Evolutionary conservation across 805 yeast species (phyloP).

Genomic region (Candida sanyiensis): DNA sequence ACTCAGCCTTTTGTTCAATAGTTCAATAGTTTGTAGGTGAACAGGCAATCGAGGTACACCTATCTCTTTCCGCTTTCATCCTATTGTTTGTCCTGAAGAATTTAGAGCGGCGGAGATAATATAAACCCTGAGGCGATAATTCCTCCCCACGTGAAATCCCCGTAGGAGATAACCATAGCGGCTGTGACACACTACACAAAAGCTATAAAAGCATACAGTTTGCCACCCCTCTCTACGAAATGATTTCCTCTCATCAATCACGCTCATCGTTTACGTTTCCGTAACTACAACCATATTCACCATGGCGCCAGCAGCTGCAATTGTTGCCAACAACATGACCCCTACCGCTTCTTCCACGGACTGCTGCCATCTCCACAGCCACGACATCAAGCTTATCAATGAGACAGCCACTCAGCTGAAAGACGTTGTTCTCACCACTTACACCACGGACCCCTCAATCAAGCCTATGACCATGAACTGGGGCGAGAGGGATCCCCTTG

Average conservation of each 20-base stretch:
- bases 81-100: not conserved
- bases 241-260: not conserved
- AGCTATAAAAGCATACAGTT: not conserved
- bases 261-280: not conserved
- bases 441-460: constrained; percentile 43
- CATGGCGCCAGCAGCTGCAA: constrained; percentile 28
- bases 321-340: constrained; percentile 2
- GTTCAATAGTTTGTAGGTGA: too few relatives aligned
- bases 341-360: constrained; percentile 8
- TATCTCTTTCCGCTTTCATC: not conserved
- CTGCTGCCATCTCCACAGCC: constrained; percentile 10
- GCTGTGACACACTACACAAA: constrained; percentile 3
- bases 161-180: constrained; percentile 4
- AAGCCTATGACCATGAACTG: constrained; percentile 46
- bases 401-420: constrained; percentile 18
- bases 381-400: constrained; percentile 17
- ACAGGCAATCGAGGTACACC: too few relatives aligned
- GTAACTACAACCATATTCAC: constrained; percentile 1
- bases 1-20: too few relatives aligned
- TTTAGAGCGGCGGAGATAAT: not conserved
- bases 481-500: constrained; percentile 44
- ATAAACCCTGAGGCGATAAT: not conserved
- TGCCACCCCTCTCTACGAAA: not conserved
- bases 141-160: not conserved
- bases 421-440: constrained; percentile 45